phyloP scores from a whole-genome alignment of 257 asterid species.

The Solanum virginianum region DNA sequence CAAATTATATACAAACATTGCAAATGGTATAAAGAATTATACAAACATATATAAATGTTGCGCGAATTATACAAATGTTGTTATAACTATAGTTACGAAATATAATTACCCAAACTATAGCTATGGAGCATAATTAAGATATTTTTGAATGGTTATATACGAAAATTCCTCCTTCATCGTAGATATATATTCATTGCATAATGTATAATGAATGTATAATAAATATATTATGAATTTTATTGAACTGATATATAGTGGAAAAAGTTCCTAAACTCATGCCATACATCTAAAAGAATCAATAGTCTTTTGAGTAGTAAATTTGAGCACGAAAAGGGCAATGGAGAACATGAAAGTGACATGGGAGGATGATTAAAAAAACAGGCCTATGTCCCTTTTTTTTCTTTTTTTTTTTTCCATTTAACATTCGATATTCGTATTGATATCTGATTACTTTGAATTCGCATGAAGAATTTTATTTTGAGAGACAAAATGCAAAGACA shows the following conservation, averaged over 20 bases:
- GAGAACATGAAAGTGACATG: constrained; percentile 13
- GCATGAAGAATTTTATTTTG: neutral
- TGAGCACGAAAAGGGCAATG: neutral
- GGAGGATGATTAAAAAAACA: constrained; percentile 10
- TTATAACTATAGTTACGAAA: too few species aligned
- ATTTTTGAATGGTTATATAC: too few species aligned
- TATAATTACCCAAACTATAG: too few species aligned
- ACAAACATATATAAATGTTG: too few species aligned
- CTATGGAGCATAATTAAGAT: too few species aligned
- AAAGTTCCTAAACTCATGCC: neutral
- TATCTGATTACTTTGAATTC: fast-evolving
- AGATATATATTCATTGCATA: too few species aligned
- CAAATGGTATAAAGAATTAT: too few species aligned
- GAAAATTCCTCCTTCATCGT: too few species aligned
- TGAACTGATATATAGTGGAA: neutral
- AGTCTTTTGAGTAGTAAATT: neutral
- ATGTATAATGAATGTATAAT: too few species aligned
- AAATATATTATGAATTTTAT: neutral
- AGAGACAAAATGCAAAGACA: neutral
- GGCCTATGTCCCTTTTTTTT: neutral
- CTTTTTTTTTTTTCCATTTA: neutral
- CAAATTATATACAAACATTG: too few species aligned
- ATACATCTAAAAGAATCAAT: neutral
- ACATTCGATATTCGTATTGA: neutral
- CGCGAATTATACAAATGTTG: too few species aligned